Evolutionary conservation across 2,329 filamentous ascomycete genomes (phyloP).

Genomic region (Arthrobotrys conoides): DNA sequence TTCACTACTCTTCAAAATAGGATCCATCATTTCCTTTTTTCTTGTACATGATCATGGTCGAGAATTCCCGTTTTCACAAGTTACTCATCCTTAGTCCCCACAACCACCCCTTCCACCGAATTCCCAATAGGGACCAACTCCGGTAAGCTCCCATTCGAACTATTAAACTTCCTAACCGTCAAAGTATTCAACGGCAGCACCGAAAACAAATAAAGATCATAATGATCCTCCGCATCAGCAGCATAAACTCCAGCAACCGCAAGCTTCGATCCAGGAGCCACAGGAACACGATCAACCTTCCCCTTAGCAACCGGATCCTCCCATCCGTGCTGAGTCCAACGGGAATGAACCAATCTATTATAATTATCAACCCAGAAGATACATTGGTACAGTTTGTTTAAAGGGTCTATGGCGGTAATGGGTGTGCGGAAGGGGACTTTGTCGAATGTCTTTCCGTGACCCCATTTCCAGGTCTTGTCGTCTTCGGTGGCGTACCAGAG

Average conservation of each 20-base stretch:
- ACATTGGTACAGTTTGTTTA: background rate
- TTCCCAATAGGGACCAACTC: background rate
- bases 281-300: background rate
- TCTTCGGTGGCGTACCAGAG: background rate
- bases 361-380: conserved; percentile 3
- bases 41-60: no score
- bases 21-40: no score
- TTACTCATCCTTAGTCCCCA: background rate
- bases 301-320: background rate
- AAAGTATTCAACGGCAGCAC: conserved; percentile 1
- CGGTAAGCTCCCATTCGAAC: background rate
- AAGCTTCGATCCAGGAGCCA: background rate
- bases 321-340: background rate
- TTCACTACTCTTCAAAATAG: no score
- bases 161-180: conserved; percentile 1
- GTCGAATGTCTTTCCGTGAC: background rate
- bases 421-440: background rate
- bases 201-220: background rate
- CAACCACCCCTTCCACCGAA: background rate
- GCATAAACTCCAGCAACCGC: conserved; percentile 5
- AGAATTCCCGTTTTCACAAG: no score
- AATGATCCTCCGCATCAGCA: conserved; percentile 9
- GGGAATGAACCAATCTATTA: background rate
- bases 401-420: background rate
- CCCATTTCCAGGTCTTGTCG: background rate